Evolutionary conservation across 2,329 filamentous ascomycete genomes (phyloP).

Genomic region (Venturia pyrina): DNA sequence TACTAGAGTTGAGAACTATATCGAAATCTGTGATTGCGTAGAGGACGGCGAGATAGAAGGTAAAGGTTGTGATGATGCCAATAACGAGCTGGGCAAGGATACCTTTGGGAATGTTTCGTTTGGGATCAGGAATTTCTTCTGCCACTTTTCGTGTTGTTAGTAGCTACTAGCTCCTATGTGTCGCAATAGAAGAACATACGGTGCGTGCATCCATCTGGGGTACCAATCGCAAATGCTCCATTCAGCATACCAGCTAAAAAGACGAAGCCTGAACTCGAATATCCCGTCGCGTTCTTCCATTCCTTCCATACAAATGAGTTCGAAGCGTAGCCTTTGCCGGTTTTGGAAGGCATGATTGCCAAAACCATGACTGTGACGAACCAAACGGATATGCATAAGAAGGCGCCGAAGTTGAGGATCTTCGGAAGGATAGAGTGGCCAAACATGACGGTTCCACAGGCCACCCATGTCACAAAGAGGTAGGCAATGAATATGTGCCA

Average conservation of each 20-base stretch:
- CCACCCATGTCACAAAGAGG: constrained; percentile 37
- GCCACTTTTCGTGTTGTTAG: constrained; percentile 31
- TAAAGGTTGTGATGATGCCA: background rate
- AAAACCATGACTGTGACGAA: constrained; percentile 47
- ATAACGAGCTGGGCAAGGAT: background rate
- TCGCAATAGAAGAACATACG: background rate
- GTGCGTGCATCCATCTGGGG: constrained; percentile 52
- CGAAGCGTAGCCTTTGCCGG: constrained; percentile 30
- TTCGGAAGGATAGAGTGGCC: constrained; percentile 43
- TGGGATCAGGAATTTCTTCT: constrained; percentile 35
- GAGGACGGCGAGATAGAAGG: constrained; percentile 29
- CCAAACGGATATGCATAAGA: constrained; percentile 43
- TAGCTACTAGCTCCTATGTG: background rate
- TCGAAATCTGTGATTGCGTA: constrained; percentile 9
- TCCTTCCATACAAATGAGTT: constrained; percentile 35
- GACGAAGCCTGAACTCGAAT: constrained; percentile 45
- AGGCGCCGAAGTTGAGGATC: constrained; percentile 46
- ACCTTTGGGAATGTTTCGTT: constrained; percentile 27
- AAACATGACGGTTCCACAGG: constrained; percentile 39
- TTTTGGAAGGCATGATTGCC: constrained; percentile 36
- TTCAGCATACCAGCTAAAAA: constrained; percentile 60
- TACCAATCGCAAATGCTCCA: constrained; percentile 56
- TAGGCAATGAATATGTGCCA: constrained; percentile 45
- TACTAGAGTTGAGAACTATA: constrained; percentile 22
- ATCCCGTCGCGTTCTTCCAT: constrained; percentile 36